A percentile compares a stretch with the other conserved stretches of the same genome.
phyloP scores from a whole-genome alignment of 2,329 filamentous ascomycete species.

The Paramyrothecium sp. region DNA sequence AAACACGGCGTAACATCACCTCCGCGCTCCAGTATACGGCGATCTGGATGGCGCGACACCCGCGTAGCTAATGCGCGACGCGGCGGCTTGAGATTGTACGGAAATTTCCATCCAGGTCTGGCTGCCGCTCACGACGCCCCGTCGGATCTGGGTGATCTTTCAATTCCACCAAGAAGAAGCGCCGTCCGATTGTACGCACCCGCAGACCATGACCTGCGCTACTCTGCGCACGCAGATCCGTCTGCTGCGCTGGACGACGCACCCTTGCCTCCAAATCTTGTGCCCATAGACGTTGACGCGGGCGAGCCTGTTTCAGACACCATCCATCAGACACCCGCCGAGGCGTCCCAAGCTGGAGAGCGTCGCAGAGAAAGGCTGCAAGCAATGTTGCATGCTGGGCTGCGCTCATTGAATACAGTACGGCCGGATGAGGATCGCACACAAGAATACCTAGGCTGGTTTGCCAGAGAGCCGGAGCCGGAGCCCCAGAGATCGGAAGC shows the following conservation, averaged over 20 bases:
- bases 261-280: neutral
- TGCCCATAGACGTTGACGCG: neutral
- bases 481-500: neutral
- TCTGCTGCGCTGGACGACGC: neutral
- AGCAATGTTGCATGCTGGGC: conserved; percentile 23
- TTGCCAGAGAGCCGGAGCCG: conserved; percentile 14
- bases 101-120: conserved; percentile 20
- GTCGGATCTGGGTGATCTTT: neutral
- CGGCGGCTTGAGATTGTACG: conserved; percentile 24
- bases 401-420: conserved; percentile 11
- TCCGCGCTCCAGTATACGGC: conserved; percentile 40
- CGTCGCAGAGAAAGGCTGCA: conserved; percentile 22
- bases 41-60: conserved; percentile 27
- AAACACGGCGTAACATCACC: conserved; percentile 26
- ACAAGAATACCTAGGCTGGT: conserved; percentile 18
- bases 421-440: conserved; percentile 8
- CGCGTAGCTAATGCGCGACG: conserved; percentile 23
- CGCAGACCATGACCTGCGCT: neutral
- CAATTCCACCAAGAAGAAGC: neutral
- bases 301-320: neutral
- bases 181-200: neutral
- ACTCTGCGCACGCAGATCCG: neutral
- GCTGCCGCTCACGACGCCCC: neutral
- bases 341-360: conserved; percentile 10
- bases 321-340: conserved; percentile 1